phyloP scores from a whole-genome alignment of 768 basidiomycete species.

The Rhizopogon vulgaris region DNA sequence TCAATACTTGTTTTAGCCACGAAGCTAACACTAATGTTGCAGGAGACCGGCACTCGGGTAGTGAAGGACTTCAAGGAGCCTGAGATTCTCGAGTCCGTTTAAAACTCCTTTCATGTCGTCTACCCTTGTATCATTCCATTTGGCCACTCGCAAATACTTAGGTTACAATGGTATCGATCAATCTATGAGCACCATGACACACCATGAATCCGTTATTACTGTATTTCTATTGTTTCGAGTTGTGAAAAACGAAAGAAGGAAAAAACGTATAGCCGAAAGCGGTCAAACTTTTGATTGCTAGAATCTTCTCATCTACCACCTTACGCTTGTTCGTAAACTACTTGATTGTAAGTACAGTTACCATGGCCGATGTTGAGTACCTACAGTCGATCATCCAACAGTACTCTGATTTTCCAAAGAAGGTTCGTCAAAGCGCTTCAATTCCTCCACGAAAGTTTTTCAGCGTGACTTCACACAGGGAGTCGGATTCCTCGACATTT shows the following conservation, averaged over 20 bases:
- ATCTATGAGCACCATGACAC: slow-evolving; percentile 30
- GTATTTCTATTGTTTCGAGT: too few relatives aligned
- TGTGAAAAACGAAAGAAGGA: too few relatives aligned
- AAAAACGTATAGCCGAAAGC: too few relatives aligned
- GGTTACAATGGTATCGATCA: slow-evolving; percentile 31
- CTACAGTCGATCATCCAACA: slow-evolving; percentile 54
- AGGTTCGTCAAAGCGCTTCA: slow-evolving; percentile 41
- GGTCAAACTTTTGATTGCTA: too few relatives aligned
- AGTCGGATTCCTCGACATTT: slow-evolving; percentile 89
- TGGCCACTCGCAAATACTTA: slow-evolving; percentile 17
- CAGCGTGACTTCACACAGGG: slow-evolving; percentile 45
- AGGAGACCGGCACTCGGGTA: slow-evolving; percentile 94
- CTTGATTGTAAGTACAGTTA: background rate
- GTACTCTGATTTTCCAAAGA: slow-evolving; percentile 84
- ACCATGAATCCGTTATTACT: background rate
- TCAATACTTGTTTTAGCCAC: background rate
- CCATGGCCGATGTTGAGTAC: slow-evolving; percentile 73
- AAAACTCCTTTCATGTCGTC: slow-evolving; percentile 36
- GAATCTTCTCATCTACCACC: too few relatives aligned
- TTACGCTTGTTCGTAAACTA: background rate
- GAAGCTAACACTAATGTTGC: slow-evolving; percentile 10
- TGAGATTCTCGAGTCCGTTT: slow-evolving; percentile 88
- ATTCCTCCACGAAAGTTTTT: background rate
- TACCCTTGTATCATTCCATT: slow-evolving; percentile 31
- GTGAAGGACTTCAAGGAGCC: slow-evolving; percentile 98